phyloP scores from a whole-genome alignment of 768 basidiomycete species.

The Tylopilus intermedius region DNA sequence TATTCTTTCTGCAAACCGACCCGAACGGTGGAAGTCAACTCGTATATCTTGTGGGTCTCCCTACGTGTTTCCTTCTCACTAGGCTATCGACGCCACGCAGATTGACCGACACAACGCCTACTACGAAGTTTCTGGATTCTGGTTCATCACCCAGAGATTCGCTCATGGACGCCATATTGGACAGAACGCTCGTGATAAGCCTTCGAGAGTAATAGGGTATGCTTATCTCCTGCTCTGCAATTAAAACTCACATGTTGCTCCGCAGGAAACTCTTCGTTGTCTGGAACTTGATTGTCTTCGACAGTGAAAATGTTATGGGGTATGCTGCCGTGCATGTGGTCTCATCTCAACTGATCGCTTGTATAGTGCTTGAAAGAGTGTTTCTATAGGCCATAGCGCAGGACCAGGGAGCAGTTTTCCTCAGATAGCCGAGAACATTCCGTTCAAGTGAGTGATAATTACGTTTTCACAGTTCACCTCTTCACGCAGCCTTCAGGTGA shows the following conservation, averaged over 20 bases:
- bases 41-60: conserved; percentile 67
- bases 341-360: conserved; percentile 1
- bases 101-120: conserved; percentile 94
- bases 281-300: conserved; percentile 88
- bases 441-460: conserved; percentile 69
- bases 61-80: neutral
- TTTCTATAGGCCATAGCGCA: conserved; percentile 77
- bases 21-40: conserved; percentile 44
- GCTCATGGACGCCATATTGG: conserved; percentile 76
- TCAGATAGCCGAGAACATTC: conserved; percentile 54
- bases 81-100: conserved; percentile 38
- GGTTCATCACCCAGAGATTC: conserved; percentile 67
- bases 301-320: conserved; percentile 88
- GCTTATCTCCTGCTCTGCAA: neutral
- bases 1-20: conserved; percentile 76
- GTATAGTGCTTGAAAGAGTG: conserved; percentile 57
- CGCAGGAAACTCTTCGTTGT: conserved; percentile 73
- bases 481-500: conserved; percentile 69
- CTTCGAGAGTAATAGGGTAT: conserved; percentile 61
- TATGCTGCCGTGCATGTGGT: conserved; percentile 35
- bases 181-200: conserved; percentile 91
- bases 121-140: conserved; percentile 67
- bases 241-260: neutral
- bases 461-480: conserved; percentile 1
- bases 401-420: conserved; percentile 65